Percentiles rank a stretch among this genome's conserved stretches.
phyloP scores from a whole-genome alignment of 2,329 filamentous ascomycete genomes.

The Arthrobotrys megalospora region DNA sequence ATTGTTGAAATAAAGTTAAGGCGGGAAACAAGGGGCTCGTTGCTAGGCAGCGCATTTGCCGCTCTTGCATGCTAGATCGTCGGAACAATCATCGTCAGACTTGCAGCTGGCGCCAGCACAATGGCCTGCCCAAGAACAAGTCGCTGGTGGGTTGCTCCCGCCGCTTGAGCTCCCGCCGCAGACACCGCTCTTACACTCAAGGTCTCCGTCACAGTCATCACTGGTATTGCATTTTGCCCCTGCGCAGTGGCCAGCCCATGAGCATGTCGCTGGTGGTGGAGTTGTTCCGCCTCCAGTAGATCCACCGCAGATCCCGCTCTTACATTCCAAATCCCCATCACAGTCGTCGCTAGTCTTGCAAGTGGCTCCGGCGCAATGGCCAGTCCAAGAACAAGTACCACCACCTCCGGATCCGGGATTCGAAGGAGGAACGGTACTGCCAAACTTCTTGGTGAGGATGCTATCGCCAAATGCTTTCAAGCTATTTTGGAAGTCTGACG shows the following conservation, averaged over 20 bases:
- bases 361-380: slow-evolving; percentile 49
- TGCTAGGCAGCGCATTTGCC: slow-evolving; percentile 15
- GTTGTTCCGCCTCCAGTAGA: not conserved
- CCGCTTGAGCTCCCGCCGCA: slow-evolving; percentile 36
- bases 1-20: too few species aligned
- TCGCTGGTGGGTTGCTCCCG: slow-evolving; percentile 4
- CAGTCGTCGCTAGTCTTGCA: slow-evolving; percentile 54
- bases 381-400: slow-evolving; percentile 33
- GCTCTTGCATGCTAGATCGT: slow-evolving; percentile 27
- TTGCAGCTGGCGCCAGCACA: slow-evolving; percentile 33
- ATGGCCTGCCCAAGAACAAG: slow-evolving; percentile 42
- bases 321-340: slow-evolving; percentile 45
- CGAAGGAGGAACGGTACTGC: slow-evolving; percentile 67
- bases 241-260: slow-evolving; percentile 57
- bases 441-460: slow-evolving; percentile 68
- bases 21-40: not conserved
- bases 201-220: slow-evolving; percentile 57
- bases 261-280: slow-evolving; percentile 37
- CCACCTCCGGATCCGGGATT: slow-evolving; percentile 70
- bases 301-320: slow-evolving; percentile 31
- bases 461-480: slow-evolving; percentile 71
- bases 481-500: slow-evolving; percentile 72
- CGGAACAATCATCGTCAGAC: slow-evolving; percentile 31
- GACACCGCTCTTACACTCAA: slow-evolving; percentile 42
- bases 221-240: slow-evolving; percentile 35